Evolutionary conservation across 2,329 filamentous ascomycete species (phyloP).

Genomic region (Paecilomyces formosus): DNA sequence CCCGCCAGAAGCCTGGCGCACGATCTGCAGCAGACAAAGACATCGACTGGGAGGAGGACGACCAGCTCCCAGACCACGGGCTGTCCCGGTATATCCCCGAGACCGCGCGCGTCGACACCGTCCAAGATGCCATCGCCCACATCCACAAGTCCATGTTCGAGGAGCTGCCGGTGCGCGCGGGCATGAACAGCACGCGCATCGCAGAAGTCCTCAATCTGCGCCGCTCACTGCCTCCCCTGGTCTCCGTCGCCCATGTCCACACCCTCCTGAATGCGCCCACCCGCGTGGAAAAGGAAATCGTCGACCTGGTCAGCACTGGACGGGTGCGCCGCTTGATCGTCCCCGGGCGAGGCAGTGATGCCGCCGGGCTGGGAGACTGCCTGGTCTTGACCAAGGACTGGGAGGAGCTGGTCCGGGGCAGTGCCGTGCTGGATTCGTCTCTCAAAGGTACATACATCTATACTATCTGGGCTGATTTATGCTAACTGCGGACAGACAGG

Average conservation of each 20-base stretch:
- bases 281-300: conserved; percentile 52
- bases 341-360: conserved; percentile 50
- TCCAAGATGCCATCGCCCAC: conserved; percentile 47
- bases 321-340: conserved; percentile 49
- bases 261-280: conserved; percentile 51
- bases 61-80: conserved; percentile 46
- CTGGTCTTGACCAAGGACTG: conserved; percentile 49
- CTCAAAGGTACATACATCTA: conserved; percentile 28
- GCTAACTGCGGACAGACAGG: conserved; percentile 41
- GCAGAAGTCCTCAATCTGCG: conserved; percentile 53
- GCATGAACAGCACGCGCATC: conserved; percentile 56
- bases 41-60: conserved; percentile 16
- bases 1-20: conserved; percentile 32
- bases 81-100: conserved; percentile 42
- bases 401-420: conserved; percentile 36
- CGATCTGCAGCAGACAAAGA: conserved; percentile 15
- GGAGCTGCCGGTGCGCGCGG: conserved; percentile 47
- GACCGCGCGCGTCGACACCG: conserved; percentile 40
- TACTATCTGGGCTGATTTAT: conserved; percentile 34
- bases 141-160: conserved; percentile 49
- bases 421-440: conserved; percentile 22
- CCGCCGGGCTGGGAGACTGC: conserved; percentile 51
- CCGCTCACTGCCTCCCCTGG: conserved; percentile 48
- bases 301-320: conserved; percentile 44
- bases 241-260: conserved; percentile 54